Conservation (phyloP, 2,329 filamentous ascomycete genomes). For the Gnomoniopsis sp. region DNA sequence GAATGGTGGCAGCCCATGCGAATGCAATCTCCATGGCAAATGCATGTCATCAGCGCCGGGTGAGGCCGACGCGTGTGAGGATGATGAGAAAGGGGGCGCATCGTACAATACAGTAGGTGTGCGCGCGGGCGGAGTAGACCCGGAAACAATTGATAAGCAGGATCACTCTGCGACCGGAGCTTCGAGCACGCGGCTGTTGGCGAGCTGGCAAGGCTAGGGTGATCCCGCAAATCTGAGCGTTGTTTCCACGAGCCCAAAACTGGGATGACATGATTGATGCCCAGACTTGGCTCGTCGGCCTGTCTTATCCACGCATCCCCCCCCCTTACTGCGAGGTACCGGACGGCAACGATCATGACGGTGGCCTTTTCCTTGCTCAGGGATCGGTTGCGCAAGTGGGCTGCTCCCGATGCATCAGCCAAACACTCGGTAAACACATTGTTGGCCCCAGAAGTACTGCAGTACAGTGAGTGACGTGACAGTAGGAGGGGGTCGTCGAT, state of each 20-base stretch:
- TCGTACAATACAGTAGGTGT: neutral
- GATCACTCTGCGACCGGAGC: slow-evolving; percentile 10
- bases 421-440: neutral
- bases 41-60: slow-evolving; percentile 10
- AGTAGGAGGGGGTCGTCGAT: slow-evolving; percentile 2
- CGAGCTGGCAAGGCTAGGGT: slow-evolving; percentile 4
- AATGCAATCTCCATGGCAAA: slow-evolving; percentile 11
- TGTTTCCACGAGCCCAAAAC: slow-evolving; percentile 4
- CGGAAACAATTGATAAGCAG: slow-evolving; percentile 2
- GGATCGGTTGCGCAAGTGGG: too few relatives aligned
- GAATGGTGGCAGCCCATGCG: neutral
- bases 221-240: slow-evolving; percentile 15
- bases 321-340: too few relatives aligned
- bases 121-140: slow-evolving; percentile 1
- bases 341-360: too few relatives aligned
- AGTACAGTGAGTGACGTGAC: neutral
- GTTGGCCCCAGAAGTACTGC: neutral
- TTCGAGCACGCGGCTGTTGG: slow-evolving; percentile 8
- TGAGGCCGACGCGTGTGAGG: slow-evolving; percentile 2
- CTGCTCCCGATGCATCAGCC: too few relatives aligned
- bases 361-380: neutral
- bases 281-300: neutral
- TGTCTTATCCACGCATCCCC: slow-evolving; percentile 5
- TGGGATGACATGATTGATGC: slow-evolving; percentile 13
- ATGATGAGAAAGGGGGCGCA: slow-evolving; percentile 4